A percentile compares a stretch with the other conserved stretches of the same genome.
Conservation (phyloP, 805 yeast genomes). For the Saccharomyces paradoxus region DNA sequence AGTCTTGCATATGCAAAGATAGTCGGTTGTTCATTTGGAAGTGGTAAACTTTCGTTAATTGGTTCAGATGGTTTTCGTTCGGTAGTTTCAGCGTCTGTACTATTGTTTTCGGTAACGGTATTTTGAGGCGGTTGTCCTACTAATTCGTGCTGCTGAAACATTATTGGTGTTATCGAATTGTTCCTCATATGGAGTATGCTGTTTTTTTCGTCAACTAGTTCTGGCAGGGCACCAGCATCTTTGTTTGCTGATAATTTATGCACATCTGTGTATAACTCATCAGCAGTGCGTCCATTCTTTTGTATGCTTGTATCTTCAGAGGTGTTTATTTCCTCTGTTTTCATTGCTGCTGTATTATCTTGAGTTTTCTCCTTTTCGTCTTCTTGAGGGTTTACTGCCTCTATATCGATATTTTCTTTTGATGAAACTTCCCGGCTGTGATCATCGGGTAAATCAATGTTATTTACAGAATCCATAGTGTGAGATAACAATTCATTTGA, state of each 20-base stretch:
- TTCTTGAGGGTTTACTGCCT: constrained; percentile 3
- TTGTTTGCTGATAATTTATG: not conserved
- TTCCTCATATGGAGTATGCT: constrained; percentile 14
- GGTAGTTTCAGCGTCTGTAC: not conserved
- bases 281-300: not conserved
- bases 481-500: constrained; percentile 11
- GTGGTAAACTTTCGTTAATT: not conserved
- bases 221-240: constrained; percentile 19
- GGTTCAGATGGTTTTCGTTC: not conserved
- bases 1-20: constrained; percentile 56
- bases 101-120: not conserved
- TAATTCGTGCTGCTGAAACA: constrained; percentile 19
- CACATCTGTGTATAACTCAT: not conserved
- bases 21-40: constrained; percentile 31
- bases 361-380: constrained; percentile 3
- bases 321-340: not conserved
- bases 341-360: not conserved
- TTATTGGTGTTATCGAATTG: constrained; percentile 25
- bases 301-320: not conserved
- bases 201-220: constrained; percentile 18
- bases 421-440: not conserved
- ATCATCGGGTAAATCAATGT: constrained; percentile 4
- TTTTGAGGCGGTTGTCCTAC: not conserved
- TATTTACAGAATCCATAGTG: constrained; percentile 6
- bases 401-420: not conserved